Conservation (phyloP, 352 stramenopile genomes). For the Pythium diclinum region DNA sequence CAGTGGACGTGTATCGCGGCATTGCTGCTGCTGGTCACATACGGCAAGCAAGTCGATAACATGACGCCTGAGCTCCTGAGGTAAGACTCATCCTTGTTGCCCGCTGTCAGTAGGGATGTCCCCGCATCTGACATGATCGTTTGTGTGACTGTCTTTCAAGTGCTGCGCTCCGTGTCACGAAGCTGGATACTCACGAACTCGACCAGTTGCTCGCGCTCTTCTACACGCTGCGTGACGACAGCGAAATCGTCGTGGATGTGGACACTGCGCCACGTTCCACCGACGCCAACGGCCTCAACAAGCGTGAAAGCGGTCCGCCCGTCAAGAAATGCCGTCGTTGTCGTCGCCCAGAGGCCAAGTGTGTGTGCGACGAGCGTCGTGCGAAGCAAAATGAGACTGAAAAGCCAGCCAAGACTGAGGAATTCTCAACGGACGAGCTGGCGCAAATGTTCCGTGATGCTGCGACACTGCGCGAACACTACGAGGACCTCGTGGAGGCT, state of each 20-base stretch:
- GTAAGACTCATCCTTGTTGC: constrained; percentile 21
- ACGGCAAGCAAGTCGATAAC: constrained; percentile 42
- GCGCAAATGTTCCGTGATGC: constrained; percentile 70
- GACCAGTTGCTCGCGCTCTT: constrained; percentile 68
- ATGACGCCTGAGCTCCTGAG: constrained; percentile 39
- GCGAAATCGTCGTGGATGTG: constrained; percentile 55
- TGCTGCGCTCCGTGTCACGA: constrained; percentile 34
- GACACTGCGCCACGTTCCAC: constrained; percentile 37
- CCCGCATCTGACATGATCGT: background rate
- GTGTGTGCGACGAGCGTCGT: constrained; percentile 40
- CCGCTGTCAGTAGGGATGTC: background rate
- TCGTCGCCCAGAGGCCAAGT: constrained; percentile 55
- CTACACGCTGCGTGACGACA: constrained; percentile 56
- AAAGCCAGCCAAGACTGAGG: constrained; percentile 19
- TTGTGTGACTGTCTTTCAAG: background rate
- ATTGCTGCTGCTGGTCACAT: constrained; percentile 65
- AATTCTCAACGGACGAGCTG: constrained; percentile 55
- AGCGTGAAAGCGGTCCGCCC: constrained; percentile 7
- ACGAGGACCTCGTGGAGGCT: constrained; percentile 61
- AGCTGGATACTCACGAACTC: constrained; percentile 59
- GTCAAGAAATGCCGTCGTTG: constrained; percentile 71
- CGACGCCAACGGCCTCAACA: constrained; percentile 20
- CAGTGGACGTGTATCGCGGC: constrained; percentile 68
- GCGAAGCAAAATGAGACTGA: constrained; percentile 5
- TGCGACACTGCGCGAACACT: constrained; percentile 60